phyloP scores from a whole-genome alignment of 305 asterid genomes.

The Fraxinus latifolia region DNA sequence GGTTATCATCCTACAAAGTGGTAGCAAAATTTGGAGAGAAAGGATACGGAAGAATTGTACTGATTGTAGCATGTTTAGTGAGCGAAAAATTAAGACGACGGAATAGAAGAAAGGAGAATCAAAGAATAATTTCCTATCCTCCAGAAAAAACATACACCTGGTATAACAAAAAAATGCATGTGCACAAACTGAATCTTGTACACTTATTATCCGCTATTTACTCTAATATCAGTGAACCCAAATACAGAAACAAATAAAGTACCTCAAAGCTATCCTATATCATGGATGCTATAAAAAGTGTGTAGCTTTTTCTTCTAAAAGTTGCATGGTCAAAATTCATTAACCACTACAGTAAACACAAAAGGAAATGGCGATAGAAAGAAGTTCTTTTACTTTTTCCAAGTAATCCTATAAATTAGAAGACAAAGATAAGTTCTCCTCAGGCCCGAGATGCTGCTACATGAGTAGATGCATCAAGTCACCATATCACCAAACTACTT shows the following conservation, averaged over 20 bases:
- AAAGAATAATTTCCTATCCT: background rate
- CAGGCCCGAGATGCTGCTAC: background rate
- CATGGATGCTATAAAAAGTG: background rate
- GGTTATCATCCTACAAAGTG: conserved; percentile 69
- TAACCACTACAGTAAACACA: background rate
- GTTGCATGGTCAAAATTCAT: background rate
- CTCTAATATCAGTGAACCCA: background rate
- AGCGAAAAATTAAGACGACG: background rate
- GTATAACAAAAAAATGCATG: background rate
- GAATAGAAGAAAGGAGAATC: background rate
- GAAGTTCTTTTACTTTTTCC: background rate
- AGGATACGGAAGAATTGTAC: background rate
- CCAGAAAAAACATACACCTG: background rate
- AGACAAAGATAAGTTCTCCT: background rate
- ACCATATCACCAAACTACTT: background rate
- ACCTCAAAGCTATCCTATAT: background rate
- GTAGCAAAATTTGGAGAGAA: background rate
- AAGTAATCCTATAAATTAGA: background rate
- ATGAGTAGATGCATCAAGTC: background rate
- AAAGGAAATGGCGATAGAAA: background rate
- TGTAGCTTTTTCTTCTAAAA: background rate
- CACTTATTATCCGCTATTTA: background rate
- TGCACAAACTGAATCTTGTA: background rate
- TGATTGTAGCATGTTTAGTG: background rate
- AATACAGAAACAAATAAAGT: background rate